These are phyloP conservation scores for Cercospora citrullina DNA, from an alignment of 2,329 filamentous ascomycete genomes.

Conservation along the genomic window DNA sequence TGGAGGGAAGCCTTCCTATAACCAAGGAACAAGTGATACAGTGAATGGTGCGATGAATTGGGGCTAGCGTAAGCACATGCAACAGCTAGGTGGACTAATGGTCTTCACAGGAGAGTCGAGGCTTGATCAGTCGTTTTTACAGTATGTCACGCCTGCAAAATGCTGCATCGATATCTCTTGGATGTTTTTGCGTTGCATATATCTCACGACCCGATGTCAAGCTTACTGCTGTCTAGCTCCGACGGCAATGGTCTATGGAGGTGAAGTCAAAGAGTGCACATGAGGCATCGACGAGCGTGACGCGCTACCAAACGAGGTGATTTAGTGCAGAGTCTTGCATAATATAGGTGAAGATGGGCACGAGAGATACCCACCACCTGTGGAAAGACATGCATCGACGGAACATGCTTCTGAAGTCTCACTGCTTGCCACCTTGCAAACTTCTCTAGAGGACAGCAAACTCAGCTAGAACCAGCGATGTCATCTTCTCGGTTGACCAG, in stretches of 20 bases:
- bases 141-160: not conserved
- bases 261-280: not conserved
- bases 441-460: not conserved
- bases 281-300: not conserved
- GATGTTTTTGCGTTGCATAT: not conserved
- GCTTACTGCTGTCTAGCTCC: not conserved
- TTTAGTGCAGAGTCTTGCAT: not conserved
- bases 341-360: not conserved
- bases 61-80: not conserved
- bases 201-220: not conserved
- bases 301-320: not conserved
- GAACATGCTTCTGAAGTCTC: not conserved
- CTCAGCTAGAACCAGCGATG: not conserved
- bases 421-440: not conserved
- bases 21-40: not conserved
- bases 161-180: not conserved
- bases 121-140: not conserved
- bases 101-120: not conserved
- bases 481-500: not conserved
- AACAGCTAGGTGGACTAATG: not conserved
- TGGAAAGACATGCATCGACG: not conserved
- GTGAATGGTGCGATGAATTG: not conserved
- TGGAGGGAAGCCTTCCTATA: no score
- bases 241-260: not conserved
- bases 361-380: no score